Evolutionary conservation across 345 rosid species (phyloP), one percentile per base, ranked within the genome.

Genomic region (rapeseed (Brassica napus)): DNA sequence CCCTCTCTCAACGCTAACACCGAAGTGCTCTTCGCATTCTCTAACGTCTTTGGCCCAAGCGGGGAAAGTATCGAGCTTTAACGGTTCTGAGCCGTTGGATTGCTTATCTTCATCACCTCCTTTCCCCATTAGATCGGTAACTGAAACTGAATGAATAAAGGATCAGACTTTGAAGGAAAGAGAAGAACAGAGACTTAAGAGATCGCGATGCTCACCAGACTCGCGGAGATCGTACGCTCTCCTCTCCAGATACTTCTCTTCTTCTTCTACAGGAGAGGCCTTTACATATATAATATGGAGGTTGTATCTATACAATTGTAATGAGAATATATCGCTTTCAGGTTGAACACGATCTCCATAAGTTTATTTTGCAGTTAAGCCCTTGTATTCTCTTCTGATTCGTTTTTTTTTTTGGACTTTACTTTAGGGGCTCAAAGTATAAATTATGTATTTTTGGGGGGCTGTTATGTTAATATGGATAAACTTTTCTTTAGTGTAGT

Each of bases 1-100:
- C 3, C 98, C 98, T 16, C 3, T 12, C 4, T 81, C 80, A 3
- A 67, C 85, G 9, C 54, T 82, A 32, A 91, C 94, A 42, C 73
- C 76, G 1, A 74, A 92, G 12, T 91, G 18, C 57, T 85, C 88
- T 73, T 84, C 88, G 37, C 98, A 94, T 79, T 91, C 91, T 4
- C 39, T 44, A 1, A 80, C 83, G 37, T 86, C 95, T 72, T 57
- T 89, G 8, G 90, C 80, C 98, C 98, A 94, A 39, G 92, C 92
- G 26, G 92, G 74, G 69, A 87, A 89, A 4, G 9, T 16, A 2
- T 86, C 87, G 8, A 42, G 14, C 18, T 64, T 72, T 1, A 66
- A 37, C 4, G 85, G 68, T 60, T 65, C 82, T 8, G 62, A 11
- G 16, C 64, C 75, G 1, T 14, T 57, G 8, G 28, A 74, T 60